Evolutionary conservation across 75 land plant genomes (phyloP), one percentile per base, ranked within the genome.

Genomic region (Ceratopteris richardii): DNA sequence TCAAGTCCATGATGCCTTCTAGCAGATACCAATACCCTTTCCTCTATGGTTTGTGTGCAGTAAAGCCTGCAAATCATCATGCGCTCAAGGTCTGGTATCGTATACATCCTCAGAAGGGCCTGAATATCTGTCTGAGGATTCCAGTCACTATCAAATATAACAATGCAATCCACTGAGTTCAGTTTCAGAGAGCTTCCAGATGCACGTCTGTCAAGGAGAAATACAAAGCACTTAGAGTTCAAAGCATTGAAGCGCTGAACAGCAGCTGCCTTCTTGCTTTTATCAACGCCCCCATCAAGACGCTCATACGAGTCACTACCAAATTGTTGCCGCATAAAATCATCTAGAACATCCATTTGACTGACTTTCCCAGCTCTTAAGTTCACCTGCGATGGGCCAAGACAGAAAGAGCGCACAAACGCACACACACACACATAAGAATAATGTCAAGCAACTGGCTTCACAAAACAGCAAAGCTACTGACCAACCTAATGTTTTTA

Each of bases 131-230:
- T 83, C 51, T 71, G 22, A 23, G 92, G 96, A 51, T 78, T 84
- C 99, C 83, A 86, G 31, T 90, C 96, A 71, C 96, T 86, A 43
- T 75, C 74, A 62, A 70, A 90, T 14, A 95, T 70, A 25, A 95
- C 70, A 31, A 90, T 65, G 54, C 55, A 51, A 62, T 90, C 81
- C 29, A 90, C 74, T 22, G 84, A 77, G 2, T 61, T 69, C 12
- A 90, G 68, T 57, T 80, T 86, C 26, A 88, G 67, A 60, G 69
- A 68, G 24, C 74, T 46, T 41, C 58, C 72, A 39, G 86, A 83
- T 39, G 79, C 89, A 51, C 77, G 70, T 39, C 48, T 74, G 59
- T 90, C 90, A 50, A 86, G 60, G 47, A 95, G 42, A 64, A 90
- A 77, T n/a, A 77, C 88, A 74, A 86, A 84, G 28, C 81, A 74